phyloP scores from a whole-genome alignment of 495 filamentous ascomycete genomes.

The Aspergillus incahuasiensis region DNA sequence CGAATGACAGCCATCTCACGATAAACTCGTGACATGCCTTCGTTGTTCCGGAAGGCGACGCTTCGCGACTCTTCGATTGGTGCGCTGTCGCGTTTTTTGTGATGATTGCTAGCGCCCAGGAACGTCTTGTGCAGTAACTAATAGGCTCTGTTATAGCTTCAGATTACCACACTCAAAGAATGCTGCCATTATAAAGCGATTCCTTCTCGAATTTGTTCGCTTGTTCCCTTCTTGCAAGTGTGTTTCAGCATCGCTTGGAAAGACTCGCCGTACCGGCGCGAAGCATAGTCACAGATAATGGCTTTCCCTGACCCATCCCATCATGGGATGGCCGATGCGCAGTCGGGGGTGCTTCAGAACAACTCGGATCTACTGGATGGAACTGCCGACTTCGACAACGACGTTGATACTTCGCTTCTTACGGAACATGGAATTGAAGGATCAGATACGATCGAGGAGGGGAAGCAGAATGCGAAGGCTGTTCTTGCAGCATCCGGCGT shows the following conservation, averaged over 20 bases:
- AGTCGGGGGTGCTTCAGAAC: conserved; percentile 24
- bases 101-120: background rate
- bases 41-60: background rate
- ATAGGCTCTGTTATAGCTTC: conserved; percentile 11
- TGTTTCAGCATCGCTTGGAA: conserved; percentile 5
- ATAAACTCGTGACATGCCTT: conserved; percentile 6
- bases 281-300: conserved; percentile 24
- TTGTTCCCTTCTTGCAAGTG: conserved; percentile 17
- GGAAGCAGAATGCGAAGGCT: conserved; percentile 57
- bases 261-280: background rate
- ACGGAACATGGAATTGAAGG: conserved; percentile 29
- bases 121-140: conserved; percentile 13
- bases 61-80: conserved; percentile 11
- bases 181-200: conserved; percentile 29
- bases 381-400: conserved; percentile 20
- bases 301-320: conserved; percentile 35
- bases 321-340: conserved; percentile 23
- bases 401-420: conserved; percentile 21
- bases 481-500: conserved; percentile 49
- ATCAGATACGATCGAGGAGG: conserved; percentile 44
- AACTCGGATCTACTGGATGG: conserved; percentile 20
- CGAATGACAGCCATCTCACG: background rate
- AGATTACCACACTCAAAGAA: conserved; percentile 28
- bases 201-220: conserved; percentile 6
- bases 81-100: conserved; percentile 20